Conservation (phyloP, 805 yeast genomes). For the Wickerhamiella alocasiicola region DNA sequence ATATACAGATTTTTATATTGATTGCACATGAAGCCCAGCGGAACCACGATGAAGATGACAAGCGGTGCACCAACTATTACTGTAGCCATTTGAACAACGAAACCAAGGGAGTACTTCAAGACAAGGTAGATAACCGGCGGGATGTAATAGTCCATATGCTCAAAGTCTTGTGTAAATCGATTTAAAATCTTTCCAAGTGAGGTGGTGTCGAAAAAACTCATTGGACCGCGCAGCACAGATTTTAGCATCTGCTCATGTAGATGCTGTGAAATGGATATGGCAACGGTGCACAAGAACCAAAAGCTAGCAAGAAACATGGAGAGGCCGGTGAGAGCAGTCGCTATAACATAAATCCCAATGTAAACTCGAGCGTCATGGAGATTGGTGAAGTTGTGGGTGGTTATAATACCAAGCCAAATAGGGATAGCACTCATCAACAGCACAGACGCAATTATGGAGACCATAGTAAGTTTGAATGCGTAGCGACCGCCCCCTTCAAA, state of each 20-base stretch:
- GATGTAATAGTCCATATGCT: slow-evolving; percentile 53
- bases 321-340: slow-evolving; percentile 35
- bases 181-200: slow-evolving; percentile 81
- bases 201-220: slow-evolving; percentile 71
- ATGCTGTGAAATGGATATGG: slow-evolving; percentile 13
- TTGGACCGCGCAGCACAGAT: slow-evolving; percentile 55
- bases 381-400: slow-evolving; percentile 17
- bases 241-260: slow-evolving; percentile 47
- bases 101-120: slow-evolving; percentile 68
- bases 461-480: slow-evolving; percentile 31
- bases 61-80: slow-evolving; percentile 38
- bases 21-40: slow-evolving; percentile 41
- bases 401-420: slow-evolving; percentile 20
- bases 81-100: slow-evolving; percentile 39
- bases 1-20: slow-evolving; percentile 59
- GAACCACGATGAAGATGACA: slow-evolving; percentile 46
- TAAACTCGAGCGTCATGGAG: slow-evolving; percentile 32
- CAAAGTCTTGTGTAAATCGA: slow-evolving; percentile 80
- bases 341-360: slow-evolving; percentile 65
- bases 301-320: slow-evolving; percentile 21
- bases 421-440: slow-evolving; percentile 15
- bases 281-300: slow-evolving; percentile 51
- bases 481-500: slow-evolving; percentile 23
- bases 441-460: slow-evolving; percentile 24
- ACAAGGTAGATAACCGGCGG: slow-evolving; percentile 48